phyloP scores from a whole-genome alignment of 1,284 basidiomycete species.

The Cyathus pygmaeus region DNA sequence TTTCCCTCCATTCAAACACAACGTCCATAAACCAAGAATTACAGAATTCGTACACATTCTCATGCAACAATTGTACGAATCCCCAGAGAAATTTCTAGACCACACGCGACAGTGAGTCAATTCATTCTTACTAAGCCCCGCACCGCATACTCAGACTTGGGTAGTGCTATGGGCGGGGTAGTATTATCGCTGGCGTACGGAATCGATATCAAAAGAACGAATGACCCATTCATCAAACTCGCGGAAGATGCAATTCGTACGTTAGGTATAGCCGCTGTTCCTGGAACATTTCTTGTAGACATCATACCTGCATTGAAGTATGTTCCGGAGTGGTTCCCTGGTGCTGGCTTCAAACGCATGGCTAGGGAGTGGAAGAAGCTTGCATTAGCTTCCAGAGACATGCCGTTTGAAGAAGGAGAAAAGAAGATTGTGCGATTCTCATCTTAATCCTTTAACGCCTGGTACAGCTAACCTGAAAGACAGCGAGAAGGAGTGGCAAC shows the following conservation, averaged over 20 bases:
- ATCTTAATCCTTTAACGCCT: neutral
- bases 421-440: constrained; percentile 23
- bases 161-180: neutral
- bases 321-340: constrained; percentile 49
- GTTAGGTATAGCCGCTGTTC: constrained; percentile 38
- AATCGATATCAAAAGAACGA: neutral
- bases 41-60: neutral
- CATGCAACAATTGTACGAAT: neutral
- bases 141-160: neutral
- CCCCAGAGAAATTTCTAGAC: neutral
- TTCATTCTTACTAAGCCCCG: neutral
- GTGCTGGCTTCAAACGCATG: constrained; percentile 43
- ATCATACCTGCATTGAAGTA: constrained; percentile 45
- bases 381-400: constrained; percentile 29
- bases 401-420: constrained; percentile 29
- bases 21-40: neutral
- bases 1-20: constrained; percentile 25
- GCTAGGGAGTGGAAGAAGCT: constrained; percentile 38
- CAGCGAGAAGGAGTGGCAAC: constrained; percentile 16
- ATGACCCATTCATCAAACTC: constrained; percentile 29
- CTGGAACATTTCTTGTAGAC: constrained; percentile 47
- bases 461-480: neutral
- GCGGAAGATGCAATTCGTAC: constrained; percentile 38
- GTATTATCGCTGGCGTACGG: constrained; percentile 5
- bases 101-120: neutral